These are phyloP conservation scores for Diaporthe ilicicola DNA, from an alignment of 2,329 filamentous ascomycete genomes.

Conservation along the genomic window DNA sequence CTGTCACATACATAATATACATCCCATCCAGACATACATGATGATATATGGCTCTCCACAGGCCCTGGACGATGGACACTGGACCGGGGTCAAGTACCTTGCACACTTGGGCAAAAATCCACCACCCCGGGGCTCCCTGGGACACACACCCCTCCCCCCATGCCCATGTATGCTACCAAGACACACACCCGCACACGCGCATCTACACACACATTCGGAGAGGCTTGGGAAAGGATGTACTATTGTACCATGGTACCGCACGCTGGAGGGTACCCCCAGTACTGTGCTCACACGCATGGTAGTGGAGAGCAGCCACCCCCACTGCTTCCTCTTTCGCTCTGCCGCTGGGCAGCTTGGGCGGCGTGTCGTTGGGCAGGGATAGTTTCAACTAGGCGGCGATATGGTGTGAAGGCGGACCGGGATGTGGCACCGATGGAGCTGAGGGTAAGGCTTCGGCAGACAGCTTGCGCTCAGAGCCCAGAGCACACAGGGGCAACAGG, in stretches of 20 bases:
- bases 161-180: conserved; percentile 20
- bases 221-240: conserved; percentile 7
- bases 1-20: conserved; percentile 18
- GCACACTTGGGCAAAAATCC: conserved; percentile 28
- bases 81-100: conserved; percentile 23
- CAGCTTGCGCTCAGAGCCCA: not conserved
- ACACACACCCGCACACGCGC: not conserved
- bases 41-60: conserved; percentile 22
- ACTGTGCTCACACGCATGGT: not conserved
- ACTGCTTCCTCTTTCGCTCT: conserved; percentile 6
- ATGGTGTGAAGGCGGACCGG: conserved; percentile 25
- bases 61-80: conserved; percentile 17
- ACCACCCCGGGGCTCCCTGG: conserved; percentile 11
- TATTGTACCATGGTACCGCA: conserved; percentile 16
- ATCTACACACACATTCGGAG: not conserved
- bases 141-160: conserved; percentile 17
- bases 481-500: conserved; percentile 14
- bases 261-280: not conserved
- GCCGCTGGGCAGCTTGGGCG: conserved; percentile 20
- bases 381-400: conserved; percentile 8
- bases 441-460: conserved; percentile 16
- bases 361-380: conserved; percentile 24
- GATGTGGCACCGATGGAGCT: conserved; percentile 25
- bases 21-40: conserved; percentile 24
- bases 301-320: conserved; percentile 20